These are phyloP conservation scores for Pythium brachiatum DNA, from an alignment of 352 stramenopile species.

Conservation along the genomic window DNA sequence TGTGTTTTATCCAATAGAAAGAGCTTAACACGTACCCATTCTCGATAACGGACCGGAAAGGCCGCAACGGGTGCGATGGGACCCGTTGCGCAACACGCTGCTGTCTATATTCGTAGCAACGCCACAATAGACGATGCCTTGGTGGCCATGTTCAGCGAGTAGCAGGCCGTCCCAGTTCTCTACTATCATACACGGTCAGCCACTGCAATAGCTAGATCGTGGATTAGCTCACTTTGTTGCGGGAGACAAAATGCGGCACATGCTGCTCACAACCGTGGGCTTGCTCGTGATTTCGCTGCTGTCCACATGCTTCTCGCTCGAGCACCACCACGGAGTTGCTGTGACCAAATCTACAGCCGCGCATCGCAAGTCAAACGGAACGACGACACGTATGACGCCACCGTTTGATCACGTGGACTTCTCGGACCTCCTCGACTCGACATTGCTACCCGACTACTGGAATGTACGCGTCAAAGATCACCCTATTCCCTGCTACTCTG, in stretches of 20 bases:
- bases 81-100: too few relatives aligned
- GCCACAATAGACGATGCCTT: too few relatives aligned
- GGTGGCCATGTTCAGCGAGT: too few relatives aligned
- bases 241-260: neutral
- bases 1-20: conserved; percentile 6
- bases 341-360: neutral
- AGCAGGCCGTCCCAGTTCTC: too few relatives aligned
- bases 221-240: too few relatives aligned
- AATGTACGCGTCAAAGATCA: conserved; percentile 20
- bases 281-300: neutral
- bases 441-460: conserved; percentile 57
- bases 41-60: neutral
- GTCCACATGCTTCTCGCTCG: neutral
- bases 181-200: too few relatives aligned
- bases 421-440: conserved; percentile 30
- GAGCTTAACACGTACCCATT: conserved; percentile 12
- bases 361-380: neutral
- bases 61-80: neutral
- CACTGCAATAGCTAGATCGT: too few relatives aligned
- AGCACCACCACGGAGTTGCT: neutral
- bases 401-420: neutral
- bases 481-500: neutral
- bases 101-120: neutral
- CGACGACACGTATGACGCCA: neutral
- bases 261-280: neutral